Evolutionary conservation across 129 eudicot species (phyloP).

Genomic region (Smallanthus sonchifolius): DNA sequence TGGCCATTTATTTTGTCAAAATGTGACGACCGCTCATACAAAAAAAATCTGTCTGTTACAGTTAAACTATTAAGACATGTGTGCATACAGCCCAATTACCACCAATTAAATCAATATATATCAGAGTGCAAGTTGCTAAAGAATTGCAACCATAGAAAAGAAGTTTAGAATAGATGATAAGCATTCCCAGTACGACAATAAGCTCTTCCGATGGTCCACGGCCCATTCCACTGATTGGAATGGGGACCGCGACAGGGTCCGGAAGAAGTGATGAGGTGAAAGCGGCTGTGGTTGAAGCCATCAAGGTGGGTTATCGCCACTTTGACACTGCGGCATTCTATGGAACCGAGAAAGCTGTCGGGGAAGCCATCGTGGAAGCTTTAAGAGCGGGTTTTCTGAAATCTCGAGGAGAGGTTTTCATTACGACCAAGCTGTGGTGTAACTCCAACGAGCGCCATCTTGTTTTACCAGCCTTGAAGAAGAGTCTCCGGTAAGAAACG

Average conservation of each 20-base stretch:
- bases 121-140: background rate
- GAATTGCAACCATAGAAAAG: background rate
- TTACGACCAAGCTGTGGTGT: slow-evolving; percentile 48
- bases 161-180: background rate
- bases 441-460: slow-evolving; percentile 30
- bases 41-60: background rate
- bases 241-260: slow-evolving; percentile 15
- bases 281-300: slow-evolving; percentile 27
- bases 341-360: slow-evolving; percentile 27
- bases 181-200: slow-evolving; percentile 17
- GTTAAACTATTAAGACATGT: background rate
- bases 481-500: slow-evolving; percentile 43
- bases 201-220: slow-evolving; percentile 21
- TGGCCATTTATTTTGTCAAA: background rate
- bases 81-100: background rate
- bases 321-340: slow-evolving; percentile 43
- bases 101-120: background rate
- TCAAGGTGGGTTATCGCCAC: slow-evolving; percentile 47
- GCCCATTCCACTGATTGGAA: slow-evolving; percentile 28
- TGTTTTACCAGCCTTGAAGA: slow-evolving; percentile 54
- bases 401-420: slow-evolving; percentile 28
- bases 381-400: slow-evolving; percentile 25
- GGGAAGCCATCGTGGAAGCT: slow-evolving; percentile 36
- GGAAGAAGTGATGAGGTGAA: slow-evolving; percentile 10
- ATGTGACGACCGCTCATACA: background rate